Evolutionary conservation across 345 rosid genomes (phyloP).

Genomic region (Anacardium occidentale): DNA sequence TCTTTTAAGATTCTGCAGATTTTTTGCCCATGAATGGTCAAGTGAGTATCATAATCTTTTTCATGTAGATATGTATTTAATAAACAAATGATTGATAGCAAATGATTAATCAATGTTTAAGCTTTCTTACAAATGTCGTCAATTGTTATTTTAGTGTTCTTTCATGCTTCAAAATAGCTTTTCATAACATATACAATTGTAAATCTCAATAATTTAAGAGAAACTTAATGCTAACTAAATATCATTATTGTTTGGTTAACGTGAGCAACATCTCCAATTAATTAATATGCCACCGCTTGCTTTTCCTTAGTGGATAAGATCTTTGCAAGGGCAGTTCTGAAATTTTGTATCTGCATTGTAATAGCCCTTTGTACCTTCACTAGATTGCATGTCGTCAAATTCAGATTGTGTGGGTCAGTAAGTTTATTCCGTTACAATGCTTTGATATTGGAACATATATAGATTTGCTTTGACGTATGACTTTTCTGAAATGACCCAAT

Average conservation of each 20-base stretch:
- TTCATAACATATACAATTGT: background rate
- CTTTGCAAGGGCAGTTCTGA: conserved; percentile 38
- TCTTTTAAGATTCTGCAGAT: conserved; percentile 38
- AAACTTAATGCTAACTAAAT: conserved; percentile 9
- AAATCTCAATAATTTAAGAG: conserved; percentile 7
- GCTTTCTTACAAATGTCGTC: conserved; percentile 28
- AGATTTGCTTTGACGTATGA: conserved; percentile 1
- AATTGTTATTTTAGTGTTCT: conserved; percentile 10
- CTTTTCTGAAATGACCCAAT: conserved; percentile 20
- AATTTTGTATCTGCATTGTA: conserved; percentile 24
- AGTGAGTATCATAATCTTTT: conserved; percentile 23
- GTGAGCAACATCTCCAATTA: conserved; percentile 13
- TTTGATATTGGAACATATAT: conserved; percentile 15
- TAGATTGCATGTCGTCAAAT: conserved; percentile 39
- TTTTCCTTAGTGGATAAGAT: conserved; percentile 29
- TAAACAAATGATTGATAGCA: conserved; percentile 28
- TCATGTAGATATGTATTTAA: conserved; percentile 15
- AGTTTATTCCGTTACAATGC: conserved; percentile 23
- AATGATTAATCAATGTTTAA: conserved; percentile 30
- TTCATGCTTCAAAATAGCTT: conserved; percentile 22
- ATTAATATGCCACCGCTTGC: conserved; percentile 25
- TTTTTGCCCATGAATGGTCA: conserved; percentile 32
- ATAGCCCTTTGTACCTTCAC: conserved; percentile 29
- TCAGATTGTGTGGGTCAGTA: conserved; percentile 44
- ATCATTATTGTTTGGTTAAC: conserved; percentile 11